Percentiles rank a stretch among this genome's conserved stretches.
Evolutionary conservation across 805 yeast genomes (phyloP).

Genomic region (Candida incommunis): DNA sequence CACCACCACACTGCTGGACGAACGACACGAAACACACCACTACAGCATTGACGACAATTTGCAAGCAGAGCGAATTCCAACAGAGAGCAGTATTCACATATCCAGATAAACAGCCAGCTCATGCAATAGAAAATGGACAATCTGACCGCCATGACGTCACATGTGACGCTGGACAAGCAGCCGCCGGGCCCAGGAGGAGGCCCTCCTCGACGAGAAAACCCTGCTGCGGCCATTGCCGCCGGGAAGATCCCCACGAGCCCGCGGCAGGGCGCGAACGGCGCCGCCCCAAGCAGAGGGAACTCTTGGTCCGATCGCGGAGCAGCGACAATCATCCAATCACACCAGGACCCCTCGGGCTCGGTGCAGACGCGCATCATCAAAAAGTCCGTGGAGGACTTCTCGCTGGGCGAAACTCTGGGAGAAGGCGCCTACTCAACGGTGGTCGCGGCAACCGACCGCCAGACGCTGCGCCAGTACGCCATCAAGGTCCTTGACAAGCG

Average conservation of each 20-base stretch:
- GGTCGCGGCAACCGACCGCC: slow-evolving; percentile 67
- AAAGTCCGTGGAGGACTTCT: slow-evolving; percentile 65
- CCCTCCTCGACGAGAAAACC: not conserved
- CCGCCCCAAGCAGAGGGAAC: slow-evolving; percentile 10
- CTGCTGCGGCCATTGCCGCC: not conserved
- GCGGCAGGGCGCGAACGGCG: not conserved
- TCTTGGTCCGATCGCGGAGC: slow-evolving; percentile 50
- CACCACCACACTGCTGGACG: too few relatives aligned
- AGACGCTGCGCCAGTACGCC: slow-evolving; percentile 67
- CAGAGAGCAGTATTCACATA: too few relatives aligned
- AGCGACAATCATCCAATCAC: slow-evolving; percentile 36
- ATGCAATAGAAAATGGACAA: slow-evolving; percentile 1
- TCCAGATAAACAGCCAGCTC: too few relatives aligned
- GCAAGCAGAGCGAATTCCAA: too few relatives aligned
- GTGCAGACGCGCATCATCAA: slow-evolving; percentile 35
- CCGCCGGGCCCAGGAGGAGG: not conserved
- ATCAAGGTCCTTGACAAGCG: slow-evolving; percentile 82
- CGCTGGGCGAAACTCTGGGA: slow-evolving; percentile 78
- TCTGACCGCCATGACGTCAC: slow-evolving; percentile 1
- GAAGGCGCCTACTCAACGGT: slow-evolving; percentile 96
- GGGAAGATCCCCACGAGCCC: not conserved
- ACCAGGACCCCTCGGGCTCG: slow-evolving; percentile 34
- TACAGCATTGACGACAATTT: too few relatives aligned
- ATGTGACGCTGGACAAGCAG: slow-evolving; percentile 1
- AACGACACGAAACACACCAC: too few relatives aligned